Evolutionary conservation across 306 rosid genomes (phyloP).

Genomic region (Sophora flavescens): DNA sequence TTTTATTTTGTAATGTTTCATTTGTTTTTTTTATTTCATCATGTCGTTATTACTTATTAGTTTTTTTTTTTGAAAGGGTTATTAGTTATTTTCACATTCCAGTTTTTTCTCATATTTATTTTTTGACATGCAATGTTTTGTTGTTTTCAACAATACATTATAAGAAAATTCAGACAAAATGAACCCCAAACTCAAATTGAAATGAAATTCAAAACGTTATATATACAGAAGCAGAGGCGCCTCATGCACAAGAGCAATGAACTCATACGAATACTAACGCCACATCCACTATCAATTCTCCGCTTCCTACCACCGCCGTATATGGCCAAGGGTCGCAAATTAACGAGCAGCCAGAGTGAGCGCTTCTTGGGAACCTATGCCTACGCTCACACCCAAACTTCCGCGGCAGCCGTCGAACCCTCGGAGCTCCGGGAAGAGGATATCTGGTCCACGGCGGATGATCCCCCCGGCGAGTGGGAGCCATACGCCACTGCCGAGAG

Average conservation of each 20-base stretch:
- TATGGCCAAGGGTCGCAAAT: constrained; percentile 93
- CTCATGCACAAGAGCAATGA: constrained; percentile 54
- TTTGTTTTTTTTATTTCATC: not conserved
- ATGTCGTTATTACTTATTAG: not conserved
- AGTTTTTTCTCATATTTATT: not conserved
- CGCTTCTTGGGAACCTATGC: constrained; percentile 69
- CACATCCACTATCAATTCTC: constrained; percentile 3
- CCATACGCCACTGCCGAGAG: constrained; percentile 36
- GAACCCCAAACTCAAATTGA: constrained; percentile 76
- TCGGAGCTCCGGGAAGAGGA: constrained; percentile 89
- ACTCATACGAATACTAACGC: constrained; percentile 13
- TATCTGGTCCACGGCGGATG: constrained; percentile 73
- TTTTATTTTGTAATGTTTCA: not conserved
- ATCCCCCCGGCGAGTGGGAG: constrained; percentile 47
- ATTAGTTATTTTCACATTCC: constrained; percentile 8
- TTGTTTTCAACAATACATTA: not conserved
- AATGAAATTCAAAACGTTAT: constrained; percentile 77
- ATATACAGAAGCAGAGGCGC: constrained; percentile 56
- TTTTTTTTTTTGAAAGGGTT: not conserved
- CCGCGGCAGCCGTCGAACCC: constrained; percentile 46
- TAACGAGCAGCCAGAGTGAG: constrained; percentile 79
- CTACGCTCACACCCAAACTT: constrained; percentile 50
- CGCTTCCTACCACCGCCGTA: constrained; percentile 20
- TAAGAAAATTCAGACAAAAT: constrained; percentile 71
- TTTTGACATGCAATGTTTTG: too few species aligned